Conservation (phyloP, 2,329 filamentous ascomycete genomes). For the Aspergillus hortae region DNA sequence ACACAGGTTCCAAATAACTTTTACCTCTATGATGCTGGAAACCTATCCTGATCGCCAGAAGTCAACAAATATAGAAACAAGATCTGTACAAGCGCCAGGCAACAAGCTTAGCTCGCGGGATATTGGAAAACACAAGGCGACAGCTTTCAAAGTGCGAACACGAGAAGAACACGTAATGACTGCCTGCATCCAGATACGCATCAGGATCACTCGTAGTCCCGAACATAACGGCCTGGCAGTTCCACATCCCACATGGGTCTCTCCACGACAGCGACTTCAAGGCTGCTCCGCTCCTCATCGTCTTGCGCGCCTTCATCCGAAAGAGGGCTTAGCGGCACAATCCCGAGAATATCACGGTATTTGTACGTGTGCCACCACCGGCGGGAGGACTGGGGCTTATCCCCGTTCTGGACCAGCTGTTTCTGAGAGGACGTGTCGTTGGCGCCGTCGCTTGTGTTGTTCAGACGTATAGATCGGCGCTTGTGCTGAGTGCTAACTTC, state of each 20-base stretch:
- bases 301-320: conserved; percentile 25
- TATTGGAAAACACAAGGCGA: too few relatives aligned
- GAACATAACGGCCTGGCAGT: conserved; percentile 67
- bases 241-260: conserved; percentile 80
- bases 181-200: too few relatives aligned
- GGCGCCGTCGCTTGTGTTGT: conserved; percentile 16
- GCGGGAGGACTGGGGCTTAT: conserved; percentile 25
- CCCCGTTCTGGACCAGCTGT: conserved; percentile 19
- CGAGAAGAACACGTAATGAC: too few relatives aligned
- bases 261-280: conserved; percentile 85
- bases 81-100: neutral
- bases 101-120: neutral
- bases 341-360: conserved; percentile 87
- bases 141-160: too few relatives aligned
- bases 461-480: neutral
- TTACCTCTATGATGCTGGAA: neutral
- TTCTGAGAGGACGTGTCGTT: conserved; percentile 20
- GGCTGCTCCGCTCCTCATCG: conserved; percentile 14
- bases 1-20: neutral
- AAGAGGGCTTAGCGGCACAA: conserved; percentile 51
- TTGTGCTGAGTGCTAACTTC: conserved; percentile 22
- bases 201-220: conserved; percentile 46
- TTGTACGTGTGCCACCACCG: conserved; percentile 79
- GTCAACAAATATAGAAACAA: neutral
- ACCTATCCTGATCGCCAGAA: neutral